Conservation (phyloP, 1,284 basidiomycete genomes). For the Malassezia yamatoensis region DNA sequence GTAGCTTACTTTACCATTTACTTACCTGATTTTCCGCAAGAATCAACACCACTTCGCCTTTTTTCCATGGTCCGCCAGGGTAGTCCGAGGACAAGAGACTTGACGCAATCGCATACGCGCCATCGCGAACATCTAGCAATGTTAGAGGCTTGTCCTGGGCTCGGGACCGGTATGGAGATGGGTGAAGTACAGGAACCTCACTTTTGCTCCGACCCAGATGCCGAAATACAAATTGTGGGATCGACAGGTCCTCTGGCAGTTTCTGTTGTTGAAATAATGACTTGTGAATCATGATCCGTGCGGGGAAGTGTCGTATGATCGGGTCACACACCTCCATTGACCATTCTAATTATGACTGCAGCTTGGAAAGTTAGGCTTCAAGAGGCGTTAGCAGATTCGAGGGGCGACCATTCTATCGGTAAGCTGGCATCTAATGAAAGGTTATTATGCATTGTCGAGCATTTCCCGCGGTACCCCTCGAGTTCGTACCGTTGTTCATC, state of each 20-base stretch:
- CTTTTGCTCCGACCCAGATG: conserved; percentile 20
- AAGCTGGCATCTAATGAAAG: conserved; percentile 2
- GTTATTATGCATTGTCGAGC: conserved; percentile 8
- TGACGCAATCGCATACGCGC: conserved; percentile 30
- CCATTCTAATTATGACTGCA: background rate
- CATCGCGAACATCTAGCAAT: conserved; percentile 23
- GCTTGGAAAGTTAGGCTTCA: conserved; percentile 4
- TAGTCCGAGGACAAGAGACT: conserved; percentile 23
- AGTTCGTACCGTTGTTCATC: conserved; percentile 15
- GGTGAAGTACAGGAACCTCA: conserved; percentile 19
- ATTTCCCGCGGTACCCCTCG: background rate
- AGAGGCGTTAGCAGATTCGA: background rate
- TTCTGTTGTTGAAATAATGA: conserved; percentile 24
- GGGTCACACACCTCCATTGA: background rate
- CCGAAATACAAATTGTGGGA: conserved; percentile 33
- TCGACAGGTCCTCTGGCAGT: conserved; percentile 22
- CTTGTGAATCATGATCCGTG: conserved; percentile 24
- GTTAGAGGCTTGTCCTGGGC: conserved; percentile 24
- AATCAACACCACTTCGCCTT: conserved; percentile 33
- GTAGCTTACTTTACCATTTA: background rate
- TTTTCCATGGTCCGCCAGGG: conserved; percentile 25
- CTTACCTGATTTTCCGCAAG: conserved; percentile 29
- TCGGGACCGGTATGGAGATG: conserved; percentile 21
- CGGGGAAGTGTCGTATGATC: background rate
- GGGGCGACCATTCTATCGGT: background rate